Evolutionary conservation across 225 moss, liverwort and hornwort species (phyloP).

Genomic region (Straminergon stramineum): DNA sequence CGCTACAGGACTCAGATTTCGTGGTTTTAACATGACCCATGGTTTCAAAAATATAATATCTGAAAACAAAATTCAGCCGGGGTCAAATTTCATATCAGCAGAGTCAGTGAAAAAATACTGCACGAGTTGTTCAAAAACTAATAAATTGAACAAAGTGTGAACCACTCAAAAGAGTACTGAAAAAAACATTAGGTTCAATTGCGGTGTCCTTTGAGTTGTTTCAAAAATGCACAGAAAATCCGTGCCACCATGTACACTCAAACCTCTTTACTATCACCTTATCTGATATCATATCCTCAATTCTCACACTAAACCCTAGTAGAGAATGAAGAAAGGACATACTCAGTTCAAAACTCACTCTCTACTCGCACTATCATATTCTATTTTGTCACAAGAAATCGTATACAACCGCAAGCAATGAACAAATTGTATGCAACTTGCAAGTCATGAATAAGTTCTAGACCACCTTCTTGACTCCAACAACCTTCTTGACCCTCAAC

Average conservation of each 20-base stretch:
- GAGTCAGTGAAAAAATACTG: neutral
- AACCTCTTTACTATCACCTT: neutral
- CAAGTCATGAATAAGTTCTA: neutral
- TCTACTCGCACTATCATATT: neutral
- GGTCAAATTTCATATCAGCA: neutral
- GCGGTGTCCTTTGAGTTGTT: neutral
- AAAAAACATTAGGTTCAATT: neutral
- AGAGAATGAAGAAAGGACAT: neutral
- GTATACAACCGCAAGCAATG: no score
- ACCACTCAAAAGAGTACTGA: neutral
- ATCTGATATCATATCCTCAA: neutral
- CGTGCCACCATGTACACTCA: neutral
- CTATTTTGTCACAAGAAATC: neutral
- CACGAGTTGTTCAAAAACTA: neutral
- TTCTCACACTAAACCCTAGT: neutral
- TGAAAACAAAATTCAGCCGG: no score
- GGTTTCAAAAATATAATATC: neutral
- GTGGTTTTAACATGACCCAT: neutral
- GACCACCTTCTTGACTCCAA: neutral
- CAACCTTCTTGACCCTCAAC: neutral
- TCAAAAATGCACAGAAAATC: neutral
- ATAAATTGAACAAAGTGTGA: neutral
- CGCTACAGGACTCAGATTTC: neutral
- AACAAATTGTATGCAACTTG: neutral
- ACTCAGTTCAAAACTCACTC: neutral